Conservation (phyloP, 306 rosid species). For the Cucumis melo region DNA sequence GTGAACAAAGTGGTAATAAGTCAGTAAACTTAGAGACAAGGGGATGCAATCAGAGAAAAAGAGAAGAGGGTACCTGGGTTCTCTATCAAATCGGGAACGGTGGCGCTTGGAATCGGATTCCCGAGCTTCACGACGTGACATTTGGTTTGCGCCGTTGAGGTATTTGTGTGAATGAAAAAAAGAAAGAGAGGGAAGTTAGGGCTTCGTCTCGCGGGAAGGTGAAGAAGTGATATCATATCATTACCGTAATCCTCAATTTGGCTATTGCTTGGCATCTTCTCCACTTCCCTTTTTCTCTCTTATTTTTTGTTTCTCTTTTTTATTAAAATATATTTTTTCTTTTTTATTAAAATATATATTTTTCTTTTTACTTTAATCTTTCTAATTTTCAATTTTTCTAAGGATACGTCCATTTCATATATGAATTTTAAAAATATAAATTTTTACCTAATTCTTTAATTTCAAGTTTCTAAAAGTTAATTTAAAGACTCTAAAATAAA, state of each 20-base stretch:
- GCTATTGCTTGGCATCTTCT: neutral
- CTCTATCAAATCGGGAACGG: constrained; percentile 61
- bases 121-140: constrained; percentile 65
- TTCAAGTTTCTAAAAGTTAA: too few species aligned
- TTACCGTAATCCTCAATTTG: neutral
- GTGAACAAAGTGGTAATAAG: neutral
- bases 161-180: neutral
- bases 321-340: too few species aligned
- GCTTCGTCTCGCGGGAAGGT: neutral
- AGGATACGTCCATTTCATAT: too few species aligned
- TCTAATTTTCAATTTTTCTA: too few species aligned
- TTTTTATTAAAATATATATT: too few species aligned
- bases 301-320: too few species aligned
- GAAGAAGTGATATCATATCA: neutral
- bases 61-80: constrained; percentile 43
- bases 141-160: neutral
- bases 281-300: too few species aligned
- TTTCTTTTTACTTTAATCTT: too few species aligned
- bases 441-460: too few species aligned
- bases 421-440: too few species aligned
- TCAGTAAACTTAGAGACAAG: neutral
- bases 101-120: constrained; percentile 57
- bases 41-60: neutral
- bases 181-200: neutral
- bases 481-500: too few species aligned